A percentile compares a stretch with the other conserved stretches of the same genome.
Evolutionary conservation across 1,139 yeast species (phyloP).

Genomic region (Geotrichum cucujoidarum): DNA sequence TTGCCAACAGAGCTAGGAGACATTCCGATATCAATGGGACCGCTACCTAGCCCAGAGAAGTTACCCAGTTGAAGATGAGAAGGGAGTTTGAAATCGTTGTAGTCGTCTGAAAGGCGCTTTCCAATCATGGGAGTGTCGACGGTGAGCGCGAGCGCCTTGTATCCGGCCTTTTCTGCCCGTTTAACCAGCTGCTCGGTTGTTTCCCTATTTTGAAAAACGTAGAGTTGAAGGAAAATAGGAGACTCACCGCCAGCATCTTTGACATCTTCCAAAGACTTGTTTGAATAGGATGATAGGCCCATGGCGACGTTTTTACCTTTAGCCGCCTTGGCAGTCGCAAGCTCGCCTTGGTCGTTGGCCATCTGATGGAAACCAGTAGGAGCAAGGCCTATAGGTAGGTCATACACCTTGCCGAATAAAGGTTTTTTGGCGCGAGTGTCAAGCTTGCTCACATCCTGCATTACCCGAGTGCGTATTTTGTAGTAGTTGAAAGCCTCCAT

Average conservation of each 20-base stretch:
- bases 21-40: slow-evolving; percentile 33
- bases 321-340: slow-evolving; percentile 39
- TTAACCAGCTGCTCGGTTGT: slow-evolving; percentile 44
- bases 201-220: slow-evolving; percentile 43
- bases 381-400: slow-evolving; percentile 58
- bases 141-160: slow-evolving; percentile 57
- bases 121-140: slow-evolving; percentile 68
- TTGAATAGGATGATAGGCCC: slow-evolving; percentile 37
- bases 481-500: slow-evolving; percentile 31
- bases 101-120: slow-evolving; percentile 52
- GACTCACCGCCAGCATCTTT: slow-evolving; percentile 32
- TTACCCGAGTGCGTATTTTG: slow-evolving; percentile 43
- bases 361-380: slow-evolving; percentile 63
- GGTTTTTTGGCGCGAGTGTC: slow-evolving; percentile 36
- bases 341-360: slow-evolving; percentile 63
- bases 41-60: slow-evolving; percentile 26
- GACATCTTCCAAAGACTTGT: slow-evolving; percentile 34
- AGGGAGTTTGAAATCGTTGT: slow-evolving; percentile 45
- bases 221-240: slow-evolving; percentile 41
- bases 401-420: slow-evolving; percentile 42
- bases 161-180: slow-evolving; percentile 51
- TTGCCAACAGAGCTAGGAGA: slow-evolving; percentile 26
- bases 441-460: slow-evolving; percentile 41
- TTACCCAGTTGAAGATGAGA: slow-evolving; percentile 34
- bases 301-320: slow-evolving; percentile 33